Conservation (phyloP, 495 filamentous ascomycete genomes). For the Annulohypoxylon stygium region DNA sequence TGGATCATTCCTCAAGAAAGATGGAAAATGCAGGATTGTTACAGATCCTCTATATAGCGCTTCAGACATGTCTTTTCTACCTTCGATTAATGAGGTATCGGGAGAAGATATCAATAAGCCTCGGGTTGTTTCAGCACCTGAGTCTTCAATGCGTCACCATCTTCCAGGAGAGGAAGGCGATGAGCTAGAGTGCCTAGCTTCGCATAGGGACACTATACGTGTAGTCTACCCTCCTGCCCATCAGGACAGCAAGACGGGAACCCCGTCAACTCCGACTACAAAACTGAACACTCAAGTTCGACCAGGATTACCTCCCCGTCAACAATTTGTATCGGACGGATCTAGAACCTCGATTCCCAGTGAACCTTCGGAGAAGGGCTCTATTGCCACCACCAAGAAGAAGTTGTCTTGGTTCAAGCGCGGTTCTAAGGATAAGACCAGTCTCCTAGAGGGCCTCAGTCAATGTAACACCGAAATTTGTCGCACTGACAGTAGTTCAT, state of each 20-base stretch:
- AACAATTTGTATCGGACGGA: slow-evolving; percentile 44
- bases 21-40: slow-evolving; percentile 58
- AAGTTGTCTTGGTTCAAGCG: slow-evolving; percentile 78
- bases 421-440: slow-evolving; percentile 60
- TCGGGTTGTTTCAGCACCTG: slow-evolving; percentile 50
- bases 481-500: slow-evolving; percentile 32
- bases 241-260: slow-evolving; percentile 31
- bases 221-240: slow-evolving; percentile 58
- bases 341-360: slow-evolving; percentile 18
- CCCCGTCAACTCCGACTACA: slow-evolving; percentile 61
- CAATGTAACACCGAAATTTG: slow-evolving; percentile 20
- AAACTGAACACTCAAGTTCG: slow-evolving; percentile 24
- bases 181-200: slow-evolving; percentile 53
- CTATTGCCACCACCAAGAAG: slow-evolving; percentile 57
- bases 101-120: slow-evolving; percentile 54
- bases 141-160: slow-evolving; percentile 36
- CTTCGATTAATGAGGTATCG: slow-evolving; percentile 65
- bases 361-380: slow-evolving; percentile 5
- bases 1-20: slow-evolving; percentile 23
- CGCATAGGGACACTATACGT: slow-evolving; percentile 64
- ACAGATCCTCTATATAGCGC: slow-evolving; percentile 67
- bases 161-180: slow-evolving; percentile 46
- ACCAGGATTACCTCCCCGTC: slow-evolving; percentile 27
- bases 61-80: slow-evolving; percentile 58
- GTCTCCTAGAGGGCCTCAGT: slow-evolving; percentile 31